These are phyloP conservation scores for Cercospora sp. DNA, from an alignment of 2,329 filamentous ascomycete genomes.

Conservation along the genomic window DNA sequence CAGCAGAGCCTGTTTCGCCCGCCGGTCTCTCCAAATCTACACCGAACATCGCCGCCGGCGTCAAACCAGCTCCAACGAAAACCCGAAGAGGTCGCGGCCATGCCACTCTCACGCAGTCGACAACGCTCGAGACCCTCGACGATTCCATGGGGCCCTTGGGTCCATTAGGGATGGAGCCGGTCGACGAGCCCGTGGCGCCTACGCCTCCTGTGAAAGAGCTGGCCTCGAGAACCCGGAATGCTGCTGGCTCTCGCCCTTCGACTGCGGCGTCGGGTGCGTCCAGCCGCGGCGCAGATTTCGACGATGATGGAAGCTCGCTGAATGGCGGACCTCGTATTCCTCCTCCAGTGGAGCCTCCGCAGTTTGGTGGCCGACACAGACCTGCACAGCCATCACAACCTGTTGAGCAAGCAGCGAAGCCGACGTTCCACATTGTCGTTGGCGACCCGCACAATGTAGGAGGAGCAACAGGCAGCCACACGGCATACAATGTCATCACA, in stretches of 20 bases:
- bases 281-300: conserved; percentile 60
- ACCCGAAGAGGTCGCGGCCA: conserved; percentile 60
- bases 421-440: conserved; percentile 84
- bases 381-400: conserved; percentile 76
- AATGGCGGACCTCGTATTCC: conserved; percentile 60
- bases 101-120: conserved; percentile 74
- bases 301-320: conserved; percentile 60
- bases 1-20: conserved; percentile 18
- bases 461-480: conserved; percentile 93
- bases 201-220: conserved; percentile 61
- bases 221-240: conserved; percentile 47
- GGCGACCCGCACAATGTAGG: conserved; percentile 98
- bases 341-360: conserved; percentile 59
- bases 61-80: conserved; percentile 37
- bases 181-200: conserved; percentile 63
- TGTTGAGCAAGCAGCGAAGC: conserved; percentile 90
- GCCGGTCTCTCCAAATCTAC: conserved; percentile 25
- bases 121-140: conserved; percentile 75
- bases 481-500: conserved; percentile 93
- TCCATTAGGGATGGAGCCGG: conserved; percentile 55
- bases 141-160: conserved; percentile 73
- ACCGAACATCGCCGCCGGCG: conserved; percentile 29
- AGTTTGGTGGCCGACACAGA: conserved; percentile 47
- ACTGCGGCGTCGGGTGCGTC: conserved; percentile 54
- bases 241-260: conserved; percentile 46